Evolutionary conservation across 2,329 filamentous ascomycete genomes (phyloP).

Genomic region (Aureobasidium namibiae): DNA sequence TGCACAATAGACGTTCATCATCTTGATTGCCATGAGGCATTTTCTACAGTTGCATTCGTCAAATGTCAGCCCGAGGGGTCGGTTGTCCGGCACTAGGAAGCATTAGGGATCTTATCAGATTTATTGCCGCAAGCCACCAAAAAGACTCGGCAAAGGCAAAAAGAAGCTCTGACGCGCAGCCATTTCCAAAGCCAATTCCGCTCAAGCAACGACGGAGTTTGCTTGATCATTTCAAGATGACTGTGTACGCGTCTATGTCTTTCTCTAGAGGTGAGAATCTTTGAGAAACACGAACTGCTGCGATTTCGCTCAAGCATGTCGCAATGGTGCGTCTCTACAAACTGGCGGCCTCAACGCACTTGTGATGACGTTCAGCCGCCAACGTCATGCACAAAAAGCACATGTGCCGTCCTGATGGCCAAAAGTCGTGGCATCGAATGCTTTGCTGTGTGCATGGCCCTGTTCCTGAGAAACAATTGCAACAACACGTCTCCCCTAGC

Average conservation of each 20-base stretch:
- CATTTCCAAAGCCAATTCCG: background rate
- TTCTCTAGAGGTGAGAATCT: too few relatives aligned
- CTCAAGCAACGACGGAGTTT: background rate
- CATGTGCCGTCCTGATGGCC: background rate
- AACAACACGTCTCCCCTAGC: background rate
- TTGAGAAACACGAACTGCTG: too few relatives aligned
- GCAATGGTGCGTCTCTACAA: too few relatives aligned
- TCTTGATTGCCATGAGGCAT: too few relatives aligned
- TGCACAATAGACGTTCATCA: too few relatives aligned
- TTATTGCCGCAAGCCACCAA: background rate
- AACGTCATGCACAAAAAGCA: background rate
- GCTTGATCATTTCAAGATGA: background rate
- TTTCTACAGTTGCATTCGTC: too few relatives aligned
- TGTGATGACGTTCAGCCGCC: background rate
- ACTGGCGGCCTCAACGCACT: background rate
- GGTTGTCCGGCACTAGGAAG: background rate
- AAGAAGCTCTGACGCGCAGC: background rate
- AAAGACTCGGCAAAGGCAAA: background rate
- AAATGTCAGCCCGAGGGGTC: background rate
- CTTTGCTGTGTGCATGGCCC: background rate
- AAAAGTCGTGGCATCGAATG: background rate
- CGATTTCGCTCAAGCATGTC: too few relatives aligned
- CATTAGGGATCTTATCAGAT: constrained; percentile 6
- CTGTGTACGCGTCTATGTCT: too few relatives aligned
- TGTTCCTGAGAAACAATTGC: background rate